Percentiles rank a stretch among this genome's conserved stretches.
Conservation (phyloP, 306 rosid species). For the Delonix regia region DNA sequence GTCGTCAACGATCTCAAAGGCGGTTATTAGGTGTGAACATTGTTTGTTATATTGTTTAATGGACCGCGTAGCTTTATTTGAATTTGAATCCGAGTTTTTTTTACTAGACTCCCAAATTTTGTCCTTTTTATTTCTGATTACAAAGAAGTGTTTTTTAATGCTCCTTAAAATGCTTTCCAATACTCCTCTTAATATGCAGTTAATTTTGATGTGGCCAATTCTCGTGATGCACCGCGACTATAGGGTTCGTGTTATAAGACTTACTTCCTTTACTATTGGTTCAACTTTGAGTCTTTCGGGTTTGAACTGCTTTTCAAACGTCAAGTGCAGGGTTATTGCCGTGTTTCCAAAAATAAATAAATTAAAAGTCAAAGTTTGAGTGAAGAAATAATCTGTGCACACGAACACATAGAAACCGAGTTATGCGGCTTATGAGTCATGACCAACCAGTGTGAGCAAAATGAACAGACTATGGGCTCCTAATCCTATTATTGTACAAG, state of each 20-base stretch:
- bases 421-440: neutral
- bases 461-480: neutral
- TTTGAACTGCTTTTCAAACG: too few species aligned
- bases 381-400: neutral
- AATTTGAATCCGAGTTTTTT: neutral
- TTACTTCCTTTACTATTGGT: too few species aligned
- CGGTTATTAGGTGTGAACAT: slow-evolving; percentile 59
- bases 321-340: too few species aligned
- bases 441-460: neutral
- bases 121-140: slow-evolving; percentile 28
- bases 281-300: too few species aligned
- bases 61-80: slow-evolving; percentile 15
- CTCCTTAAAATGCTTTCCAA: neutral
- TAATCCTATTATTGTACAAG: neutral
- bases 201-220: too few species aligned
- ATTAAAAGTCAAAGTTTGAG: neutral
- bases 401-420: neutral
- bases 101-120: slow-evolving; percentile 31
- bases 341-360: too few species aligned
- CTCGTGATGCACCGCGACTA: neutral
- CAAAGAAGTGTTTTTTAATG: slow-evolving; percentile 11
- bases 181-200: neutral
- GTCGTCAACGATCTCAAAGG: slow-evolving; percentile 98
- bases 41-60: neutral
- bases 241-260: too few species aligned